These are phyloP conservation scores for Dothiorella sarmentorum DNA, from an alignment of 2,329 filamentous ascomycete genomes.

Conservation along the genomic window DNA sequence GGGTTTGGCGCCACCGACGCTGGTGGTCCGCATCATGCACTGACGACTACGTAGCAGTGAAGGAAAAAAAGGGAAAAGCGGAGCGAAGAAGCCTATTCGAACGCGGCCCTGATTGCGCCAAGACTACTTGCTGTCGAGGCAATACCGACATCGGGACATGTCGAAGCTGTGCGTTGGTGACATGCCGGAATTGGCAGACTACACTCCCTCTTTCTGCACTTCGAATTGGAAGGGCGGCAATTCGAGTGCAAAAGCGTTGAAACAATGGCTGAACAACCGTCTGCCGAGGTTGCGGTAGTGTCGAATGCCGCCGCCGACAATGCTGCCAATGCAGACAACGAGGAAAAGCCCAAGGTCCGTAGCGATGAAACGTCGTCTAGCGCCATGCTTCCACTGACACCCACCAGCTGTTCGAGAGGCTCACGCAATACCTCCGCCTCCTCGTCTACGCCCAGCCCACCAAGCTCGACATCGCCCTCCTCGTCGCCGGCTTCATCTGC, in stretches of 20 bases:
- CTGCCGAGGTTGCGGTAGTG: background rate
- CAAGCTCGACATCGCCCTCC: background rate
- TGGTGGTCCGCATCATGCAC: no score
- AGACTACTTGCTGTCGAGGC: no score
- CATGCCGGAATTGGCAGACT: no score
- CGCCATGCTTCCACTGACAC: background rate
- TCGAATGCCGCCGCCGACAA: background rate
- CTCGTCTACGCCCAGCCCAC: background rate
- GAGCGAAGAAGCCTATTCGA: no score
- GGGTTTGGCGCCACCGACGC: no score
- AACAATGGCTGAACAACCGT: background rate
- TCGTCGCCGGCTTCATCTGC: conserved; percentile 38
- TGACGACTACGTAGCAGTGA: no score
- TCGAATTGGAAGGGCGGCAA: no score
- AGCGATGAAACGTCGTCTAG: no score
- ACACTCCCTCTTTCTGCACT: background rate
- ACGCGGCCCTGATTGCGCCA: no score
- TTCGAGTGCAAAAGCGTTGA: background rate
- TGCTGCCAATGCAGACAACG: background rate
- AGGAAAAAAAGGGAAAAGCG: no score
- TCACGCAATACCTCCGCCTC: conserved; percentile 25
- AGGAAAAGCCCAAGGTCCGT: background rate
- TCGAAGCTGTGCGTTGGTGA: no score
- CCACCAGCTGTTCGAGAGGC: conserved; percentile 24
- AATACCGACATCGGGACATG: background rate